Evolutionary conservation across 2,329 filamentous ascomycete species (phyloP).

Genomic region (Pyricularia grisea): DNA sequence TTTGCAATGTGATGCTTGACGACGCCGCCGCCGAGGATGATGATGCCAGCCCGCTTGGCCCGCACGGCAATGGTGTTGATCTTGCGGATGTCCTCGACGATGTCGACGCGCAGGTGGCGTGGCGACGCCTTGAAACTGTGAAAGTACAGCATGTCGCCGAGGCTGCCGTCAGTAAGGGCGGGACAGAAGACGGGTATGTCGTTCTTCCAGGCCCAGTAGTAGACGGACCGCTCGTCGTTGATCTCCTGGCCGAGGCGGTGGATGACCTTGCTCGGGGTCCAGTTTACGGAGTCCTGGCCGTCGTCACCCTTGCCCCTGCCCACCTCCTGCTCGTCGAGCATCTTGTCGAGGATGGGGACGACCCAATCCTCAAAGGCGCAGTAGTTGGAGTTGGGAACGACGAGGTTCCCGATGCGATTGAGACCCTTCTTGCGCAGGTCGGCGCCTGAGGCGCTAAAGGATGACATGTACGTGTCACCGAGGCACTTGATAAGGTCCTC

Average conservation of each 20-base stretch:
- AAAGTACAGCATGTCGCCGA: constrained; percentile 98
- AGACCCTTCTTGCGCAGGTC: constrained; percentile 75
- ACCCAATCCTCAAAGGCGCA: constrained; percentile 98
- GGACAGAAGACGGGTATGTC: constrained; percentile 96
- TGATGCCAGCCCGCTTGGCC: constrained; percentile 85
- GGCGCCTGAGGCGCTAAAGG: constrained; percentile 70
- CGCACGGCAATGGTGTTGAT: constrained; percentile 89
- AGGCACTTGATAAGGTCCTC: constrained; percentile 99
- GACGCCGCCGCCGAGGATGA: constrained; percentile 82
- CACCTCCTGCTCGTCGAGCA: constrained; percentile 89
- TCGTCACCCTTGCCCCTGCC: constrained; percentile 51
- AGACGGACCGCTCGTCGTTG: constrained; percentile 82
- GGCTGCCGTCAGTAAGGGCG: constrained; percentile 84
- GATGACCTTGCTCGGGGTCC: constrained; percentile 93
- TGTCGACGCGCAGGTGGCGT: constrained; percentile 72
- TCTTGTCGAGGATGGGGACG: constrained; percentile 84
- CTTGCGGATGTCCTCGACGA: constrained; percentile 84
- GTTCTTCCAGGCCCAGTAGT: constrained; percentile 97
- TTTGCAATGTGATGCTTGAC: constrained; percentile 99
- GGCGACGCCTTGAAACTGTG: constrained; percentile 91
- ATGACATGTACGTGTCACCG: constrained; percentile 83
- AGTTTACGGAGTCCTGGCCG: constrained; percentile 61
- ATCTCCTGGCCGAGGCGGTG: constrained; percentile 86
- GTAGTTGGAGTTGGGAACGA: constrained; percentile 96
- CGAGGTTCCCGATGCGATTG: constrained; percentile 91